These are phyloP conservation scores for Geotrichum aggregatum DNA, from an alignment of 1,139 yeast species.

Conservation along the genomic window DNA sequence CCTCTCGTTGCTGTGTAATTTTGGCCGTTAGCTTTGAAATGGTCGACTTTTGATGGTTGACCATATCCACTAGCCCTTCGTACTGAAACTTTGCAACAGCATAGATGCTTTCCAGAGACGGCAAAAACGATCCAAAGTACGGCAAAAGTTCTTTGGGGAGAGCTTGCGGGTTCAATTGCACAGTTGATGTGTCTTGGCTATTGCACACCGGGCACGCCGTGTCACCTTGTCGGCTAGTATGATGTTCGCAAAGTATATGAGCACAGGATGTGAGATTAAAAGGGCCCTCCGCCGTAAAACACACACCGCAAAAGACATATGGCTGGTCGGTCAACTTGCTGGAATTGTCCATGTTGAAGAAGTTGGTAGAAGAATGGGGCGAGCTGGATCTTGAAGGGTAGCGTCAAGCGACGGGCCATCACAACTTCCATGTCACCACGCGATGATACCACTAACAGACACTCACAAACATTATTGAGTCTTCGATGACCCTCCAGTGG, in stretches of 20 bases:
- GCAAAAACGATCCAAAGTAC: slow-evolving; percentile 17
- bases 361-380: neutral
- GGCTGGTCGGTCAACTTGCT: slow-evolving; percentile 8
- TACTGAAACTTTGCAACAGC: slow-evolving; percentile 21
- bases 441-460: no score
- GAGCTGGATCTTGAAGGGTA: no score
- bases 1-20: slow-evolving; percentile 20
- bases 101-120: slow-evolving; percentile 18
- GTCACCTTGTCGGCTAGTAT: neutral
- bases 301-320: slow-evolving; percentile 21
- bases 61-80: slow-evolving; percentile 19
- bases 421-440: no score
- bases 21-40: slow-evolving; percentile 18
- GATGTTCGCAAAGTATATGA: slow-evolving; percentile 18
- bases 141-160: slow-evolving; percentile 14
- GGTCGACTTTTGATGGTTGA: slow-evolving; percentile 16
- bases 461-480: no score
- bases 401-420: no score
- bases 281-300: slow-evolving; percentile 14
- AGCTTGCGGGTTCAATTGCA: slow-evolving; percentile 7
- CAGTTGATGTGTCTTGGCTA: slow-evolving; percentile 8
- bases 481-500: no score
- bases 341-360: neutral
- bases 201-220: slow-evolving; percentile 16
- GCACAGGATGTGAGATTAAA: slow-evolving; percentile 20